Conservation (phyloP, 805 yeast species). For the Kodamaea fukazawae region DNA sequence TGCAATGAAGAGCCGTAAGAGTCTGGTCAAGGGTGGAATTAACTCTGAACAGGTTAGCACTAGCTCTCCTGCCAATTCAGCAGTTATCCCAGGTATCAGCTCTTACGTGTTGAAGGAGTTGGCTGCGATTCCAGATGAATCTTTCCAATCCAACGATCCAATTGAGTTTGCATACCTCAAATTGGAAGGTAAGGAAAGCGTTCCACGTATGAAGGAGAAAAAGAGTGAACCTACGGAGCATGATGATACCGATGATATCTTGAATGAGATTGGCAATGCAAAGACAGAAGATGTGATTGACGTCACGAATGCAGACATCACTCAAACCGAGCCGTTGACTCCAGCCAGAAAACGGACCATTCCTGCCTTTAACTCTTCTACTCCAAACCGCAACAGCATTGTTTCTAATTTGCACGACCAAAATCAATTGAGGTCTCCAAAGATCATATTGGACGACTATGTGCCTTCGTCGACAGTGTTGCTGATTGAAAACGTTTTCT, state of each 20-base stretch:
- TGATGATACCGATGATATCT: conserved; percentile 34
- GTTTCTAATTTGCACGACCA: conserved; percentile 5
- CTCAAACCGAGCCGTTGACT: conserved; percentile 24
- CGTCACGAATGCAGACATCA: conserved; percentile 12
- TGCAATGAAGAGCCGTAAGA: conserved; percentile 20
- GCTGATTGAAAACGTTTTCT: conserved; percentile 41
- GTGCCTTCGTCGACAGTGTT: conserved; percentile 26
- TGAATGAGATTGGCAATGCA: conserved; percentile 40
- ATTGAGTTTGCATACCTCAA: conserved; percentile 70
- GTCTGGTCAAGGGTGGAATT: conserved; percentile 11
- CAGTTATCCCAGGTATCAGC: conserved; percentile 56
- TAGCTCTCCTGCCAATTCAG: conserved; percentile 19
- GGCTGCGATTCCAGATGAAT: conserved; percentile 83
- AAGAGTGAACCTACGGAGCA: neutral
- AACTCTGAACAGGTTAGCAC: conserved; percentile 10
- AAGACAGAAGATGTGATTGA: conserved; percentile 35
- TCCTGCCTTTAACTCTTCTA: conserved; percentile 12
- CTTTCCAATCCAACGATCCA: conserved; percentile 63
- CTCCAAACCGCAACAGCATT: conserved; percentile 14
- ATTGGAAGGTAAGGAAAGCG: conserved; percentile 58
- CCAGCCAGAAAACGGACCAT: conserved; percentile 20
- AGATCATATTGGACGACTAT: conserved; percentile 36
- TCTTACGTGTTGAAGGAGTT: conserved; percentile 49
- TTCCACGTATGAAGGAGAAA: conserved; percentile 4
- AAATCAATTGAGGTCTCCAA: conserved; percentile 22